Evolutionary conservation across 2,329 filamentous ascomycete genomes (phyloP).

Genomic region (Septoria petroselini): DNA sequence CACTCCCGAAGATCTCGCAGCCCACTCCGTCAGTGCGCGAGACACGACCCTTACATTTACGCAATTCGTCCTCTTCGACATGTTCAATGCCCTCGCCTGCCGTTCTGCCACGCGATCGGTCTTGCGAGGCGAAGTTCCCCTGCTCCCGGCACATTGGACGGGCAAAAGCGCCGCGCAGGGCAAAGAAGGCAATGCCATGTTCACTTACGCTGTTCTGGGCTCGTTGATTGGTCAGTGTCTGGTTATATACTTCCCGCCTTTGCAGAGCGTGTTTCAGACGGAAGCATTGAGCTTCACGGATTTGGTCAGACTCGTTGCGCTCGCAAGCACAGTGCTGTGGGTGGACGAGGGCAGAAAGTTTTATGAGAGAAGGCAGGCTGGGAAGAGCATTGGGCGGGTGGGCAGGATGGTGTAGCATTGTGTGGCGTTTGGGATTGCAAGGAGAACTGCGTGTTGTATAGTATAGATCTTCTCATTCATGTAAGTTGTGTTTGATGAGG

Average conservation of each 20-base stretch:
- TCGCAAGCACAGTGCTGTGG: constrained; percentile 93
- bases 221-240: constrained; percentile 80
- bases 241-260: constrained; percentile 90
- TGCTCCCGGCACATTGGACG: constrained; percentile 21
- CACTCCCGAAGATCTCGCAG: constrained; percentile 63
- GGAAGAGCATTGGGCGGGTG: background rate
- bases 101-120: constrained; percentile 88
- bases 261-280: constrained; percentile 94
- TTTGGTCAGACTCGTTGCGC: constrained; percentile 65
- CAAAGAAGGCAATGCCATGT: constrained; percentile 71
- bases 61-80: constrained; percentile 97
- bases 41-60: constrained; percentile 99
- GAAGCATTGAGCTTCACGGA: constrained; percentile 76
- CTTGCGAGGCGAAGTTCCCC: constrained; percentile 67
- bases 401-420: constrained; percentile 9
- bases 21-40: constrained; percentile 70
- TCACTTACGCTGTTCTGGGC: constrained; percentile 90
- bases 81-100: constrained; percentile 97
- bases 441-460: background rate
- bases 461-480: background rate
- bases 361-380: constrained; percentile 50
- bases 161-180: constrained; percentile 13
- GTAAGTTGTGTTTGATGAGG: too few species aligned
- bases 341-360: constrained; percentile 89
- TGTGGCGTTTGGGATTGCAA: background rate